Percentiles rank a stretch among this genome's conserved stretches.
These are phyloP conservation scores for Penicillium silybi DNA, from an alignment of 495 filamentous ascomycete genomes.

Conservation along the genomic window DNA sequence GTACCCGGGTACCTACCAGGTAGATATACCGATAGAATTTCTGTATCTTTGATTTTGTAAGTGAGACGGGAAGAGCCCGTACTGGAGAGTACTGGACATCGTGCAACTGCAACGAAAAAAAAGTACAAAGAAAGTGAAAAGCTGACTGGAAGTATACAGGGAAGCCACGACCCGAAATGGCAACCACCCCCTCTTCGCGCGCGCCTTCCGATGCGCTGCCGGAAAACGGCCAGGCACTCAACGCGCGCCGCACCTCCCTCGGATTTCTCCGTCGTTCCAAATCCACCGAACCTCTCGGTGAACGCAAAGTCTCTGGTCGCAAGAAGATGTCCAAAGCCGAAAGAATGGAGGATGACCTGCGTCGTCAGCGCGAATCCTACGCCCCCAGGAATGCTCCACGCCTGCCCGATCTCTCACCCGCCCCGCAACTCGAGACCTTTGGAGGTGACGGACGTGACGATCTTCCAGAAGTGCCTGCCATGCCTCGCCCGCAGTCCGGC, in stretches of 20 bases:
- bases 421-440: constrained; percentile 64
- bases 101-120: neutral
- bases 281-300: constrained; percentile 58
- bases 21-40: neutral
- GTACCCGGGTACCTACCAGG: neutral
- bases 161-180: constrained; percentile 12
- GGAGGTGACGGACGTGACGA: constrained; percentile 60
- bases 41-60: neutral
- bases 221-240: constrained; percentile 26
- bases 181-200: constrained; percentile 17
- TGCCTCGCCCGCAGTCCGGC: constrained; percentile 20
- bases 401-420: constrained; percentile 70
- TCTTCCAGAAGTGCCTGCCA: constrained; percentile 3
- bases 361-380: constrained; percentile 61
- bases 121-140: neutral
- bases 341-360: constrained; percentile 61
- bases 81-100: neutral
- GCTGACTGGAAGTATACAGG: neutral
- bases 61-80: neutral
- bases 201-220: constrained; percentile 19
- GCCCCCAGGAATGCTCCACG: constrained; percentile 70
- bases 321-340: constrained; percentile 60
- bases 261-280: constrained; percentile 76
- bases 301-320: constrained; percentile 53
- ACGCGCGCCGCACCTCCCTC: constrained; percentile 42